Evolutionary conservation across 2,329 filamentous ascomycete species (phyloP).

Genomic region (Teratosphaeria viscida): DNA sequence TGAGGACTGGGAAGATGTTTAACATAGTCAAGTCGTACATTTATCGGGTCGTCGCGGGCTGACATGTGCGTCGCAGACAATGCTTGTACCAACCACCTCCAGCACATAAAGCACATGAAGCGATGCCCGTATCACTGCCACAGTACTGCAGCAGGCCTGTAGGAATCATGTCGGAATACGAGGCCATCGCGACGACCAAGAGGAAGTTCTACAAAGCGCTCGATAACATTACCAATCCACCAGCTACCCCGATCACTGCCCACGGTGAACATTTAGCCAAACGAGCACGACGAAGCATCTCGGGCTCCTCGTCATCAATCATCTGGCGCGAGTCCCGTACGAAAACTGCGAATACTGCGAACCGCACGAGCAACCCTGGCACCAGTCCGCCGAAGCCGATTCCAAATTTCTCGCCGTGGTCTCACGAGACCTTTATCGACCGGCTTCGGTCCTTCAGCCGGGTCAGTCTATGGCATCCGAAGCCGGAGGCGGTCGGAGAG

Average conservation of each 20-base stretch:
- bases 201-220: constrained; percentile 71
- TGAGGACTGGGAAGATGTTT: no score
- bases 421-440: constrained; percentile 69
- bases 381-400: constrained; percentile 8
- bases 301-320: constrained; percentile 13
- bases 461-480: constrained; percentile 86
- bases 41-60: not conserved
- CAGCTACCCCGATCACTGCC: constrained; percentile 18
- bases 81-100: not conserved
- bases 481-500: constrained; percentile 75
- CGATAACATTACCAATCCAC: constrained; percentile 44
- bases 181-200: constrained; percentile 64
- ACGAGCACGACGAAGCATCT: constrained; percentile 21
- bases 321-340: not conserved
- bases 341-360: constrained; percentile 12
- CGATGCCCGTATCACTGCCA: no score
- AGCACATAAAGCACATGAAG: no score
- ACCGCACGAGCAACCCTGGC: constrained; percentile 10
- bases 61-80: not conserved
- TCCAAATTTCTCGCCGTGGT: constrained; percentile 76
- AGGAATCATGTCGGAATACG: constrained; percentile 24
- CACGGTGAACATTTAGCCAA: constrained; percentile 29
- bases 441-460: constrained; percentile 81
- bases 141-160: not conserved
- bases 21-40: no score